Evolutionary conservation across 768 basidiomycete species (phyloP), one percentile per base, ranked within the genome.

Genomic region (Leucosporidium yakuticum): DNA sequence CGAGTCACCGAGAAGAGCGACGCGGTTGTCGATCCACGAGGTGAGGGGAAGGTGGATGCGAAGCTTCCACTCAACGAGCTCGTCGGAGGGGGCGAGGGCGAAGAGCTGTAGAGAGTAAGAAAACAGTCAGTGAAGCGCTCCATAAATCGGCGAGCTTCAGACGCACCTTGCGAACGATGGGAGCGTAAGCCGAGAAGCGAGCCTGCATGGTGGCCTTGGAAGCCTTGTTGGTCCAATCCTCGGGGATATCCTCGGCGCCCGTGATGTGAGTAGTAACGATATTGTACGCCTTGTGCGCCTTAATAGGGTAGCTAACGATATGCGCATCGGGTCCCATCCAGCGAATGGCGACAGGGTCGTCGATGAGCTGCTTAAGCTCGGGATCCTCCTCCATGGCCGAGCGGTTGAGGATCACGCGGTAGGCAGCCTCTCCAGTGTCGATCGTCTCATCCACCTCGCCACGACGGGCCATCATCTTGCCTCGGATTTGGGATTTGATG

Each of bases 291-390:
- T 61, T 27, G 48, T 61, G 47, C 14, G 60, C 60, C 48, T 61
- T 61, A 48, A 61, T 61, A 20, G 60, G 60, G 17, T 61, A 61
- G 8, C 53, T 25, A 19, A 61, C 49, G 27, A 61, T 49, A 31
- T 61, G 60, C 1, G 60, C 60, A 31, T 61, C 91, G 21, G 93
- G 83, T 12, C 91, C 90, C 57, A 86, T 85, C 32, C 91, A 90
- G 15, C 86, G 85, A 21, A 79, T 74, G n/a, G 80, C 68, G 65
- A 89, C 84, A 8, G 90, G 88, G 1, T 82, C 71, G 74, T 88
- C 85, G 71, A 92, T 91, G 78, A 91, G 90, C 21, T 80, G 74
- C 73, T 88, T 88, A 2, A 61, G 60, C 27, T 61, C 60, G 48
- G 27, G 29, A 17, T 61, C 60, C 17, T 50, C 23, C 48, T 61